A percentile compares a stretch with the other conserved stretches of the same genome.
These are phyloP conservation scores for Suillus occidentalis DNA, from an alignment of 768 basidiomycete genomes.

Conservation along the genomic window DNA sequence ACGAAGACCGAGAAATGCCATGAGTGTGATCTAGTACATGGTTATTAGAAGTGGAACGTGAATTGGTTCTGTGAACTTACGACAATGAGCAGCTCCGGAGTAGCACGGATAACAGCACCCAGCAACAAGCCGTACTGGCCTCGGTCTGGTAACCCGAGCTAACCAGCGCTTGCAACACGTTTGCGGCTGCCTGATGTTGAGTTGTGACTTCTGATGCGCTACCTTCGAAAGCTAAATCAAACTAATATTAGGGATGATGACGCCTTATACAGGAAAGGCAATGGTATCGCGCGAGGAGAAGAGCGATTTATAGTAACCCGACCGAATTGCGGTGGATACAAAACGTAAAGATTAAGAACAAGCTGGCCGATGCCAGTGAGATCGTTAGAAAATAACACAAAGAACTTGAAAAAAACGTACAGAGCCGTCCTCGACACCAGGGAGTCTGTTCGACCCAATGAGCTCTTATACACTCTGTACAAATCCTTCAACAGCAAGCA, in stretches of 20 bases:
- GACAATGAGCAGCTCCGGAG: conserved; percentile 46
- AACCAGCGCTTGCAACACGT: conserved; percentile 92
- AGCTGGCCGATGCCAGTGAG: conserved; percentile 44
- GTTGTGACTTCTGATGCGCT: conserved; percentile 71
- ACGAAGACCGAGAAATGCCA: neutral
- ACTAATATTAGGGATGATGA: conserved; percentile 94
- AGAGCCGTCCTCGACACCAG: conserved; percentile 71
- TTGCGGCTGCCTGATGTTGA: conserved; percentile 88
- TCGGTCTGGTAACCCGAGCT: conserved; percentile 76
- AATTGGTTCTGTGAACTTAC: neutral
- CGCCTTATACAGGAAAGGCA: conserved; percentile 79
- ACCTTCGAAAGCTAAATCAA: conserved; percentile 67
- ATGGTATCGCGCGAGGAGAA: conserved; percentile 85
- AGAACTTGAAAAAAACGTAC: conserved; percentile 38
- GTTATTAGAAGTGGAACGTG: neutral
- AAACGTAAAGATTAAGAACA: conserved; percentile 88
- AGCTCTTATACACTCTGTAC: conserved; percentile 91
- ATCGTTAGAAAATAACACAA: neutral
- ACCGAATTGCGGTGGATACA: conserved; percentile 89
- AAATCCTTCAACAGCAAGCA: conserved; percentile 65
- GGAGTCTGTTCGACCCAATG: conserved; percentile 64
- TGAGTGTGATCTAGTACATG: neutral
- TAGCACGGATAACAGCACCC: conserved; percentile 70
- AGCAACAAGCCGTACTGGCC: conserved; percentile 77
- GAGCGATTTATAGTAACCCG: conserved; percentile 75